Evolutionary conservation across 306 rosid genomes (phyloP).

Genomic region (Alnus glutinosa): DNA sequence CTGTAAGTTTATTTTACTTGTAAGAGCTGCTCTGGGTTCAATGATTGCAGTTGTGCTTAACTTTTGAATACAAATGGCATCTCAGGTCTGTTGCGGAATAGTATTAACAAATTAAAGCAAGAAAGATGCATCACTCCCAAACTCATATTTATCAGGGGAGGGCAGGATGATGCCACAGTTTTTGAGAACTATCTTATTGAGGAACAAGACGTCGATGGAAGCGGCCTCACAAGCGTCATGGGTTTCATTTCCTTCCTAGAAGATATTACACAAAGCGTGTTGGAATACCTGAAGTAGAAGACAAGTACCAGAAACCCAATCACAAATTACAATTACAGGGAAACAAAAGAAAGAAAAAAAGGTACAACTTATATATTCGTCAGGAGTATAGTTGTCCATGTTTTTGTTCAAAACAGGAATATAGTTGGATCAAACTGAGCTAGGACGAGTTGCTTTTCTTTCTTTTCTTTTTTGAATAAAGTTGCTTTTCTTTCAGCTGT

Average conservation of each 20-base stretch:
- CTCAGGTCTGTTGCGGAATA: conserved; percentile 77
- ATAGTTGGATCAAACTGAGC: background rate
- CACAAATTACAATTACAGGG: conserved; percentile 25
- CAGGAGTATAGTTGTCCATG: background rate
- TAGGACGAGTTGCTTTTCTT: background rate
- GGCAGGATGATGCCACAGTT: conserved; percentile 82
- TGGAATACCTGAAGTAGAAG: conserved; percentile 71
- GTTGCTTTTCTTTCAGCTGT: too few relatives aligned
- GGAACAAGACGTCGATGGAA: conserved; percentile 94
- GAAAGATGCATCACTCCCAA: conserved; percentile 95
- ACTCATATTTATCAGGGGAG: conserved; percentile 80
- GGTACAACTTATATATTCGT: conserved; percentile 5
- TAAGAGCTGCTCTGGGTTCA: conserved; percentile 11
- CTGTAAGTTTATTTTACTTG: conserved; percentile 53
- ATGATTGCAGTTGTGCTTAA: conserved; percentile 22
- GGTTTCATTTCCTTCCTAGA: conserved; percentile 85
- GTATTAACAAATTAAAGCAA: conserved; percentile 76
- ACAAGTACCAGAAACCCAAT: conserved; percentile 21
- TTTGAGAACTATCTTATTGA: conserved; percentile 92
- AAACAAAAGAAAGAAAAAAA: background rate
- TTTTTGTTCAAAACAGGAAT: background rate
- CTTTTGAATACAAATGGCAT: conserved; percentile 20
- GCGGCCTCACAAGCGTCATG: conserved; percentile 77
- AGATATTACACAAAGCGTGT: conserved; percentile 64
- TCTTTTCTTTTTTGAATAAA: too few relatives aligned